Percentiles rank a stretch among this genome's conserved stretches.
These are phyloP conservation scores for Cyclaneusma minus DNA, from an alignment of 2,329 filamentous ascomycete species.

Conservation along the genomic window DNA sequence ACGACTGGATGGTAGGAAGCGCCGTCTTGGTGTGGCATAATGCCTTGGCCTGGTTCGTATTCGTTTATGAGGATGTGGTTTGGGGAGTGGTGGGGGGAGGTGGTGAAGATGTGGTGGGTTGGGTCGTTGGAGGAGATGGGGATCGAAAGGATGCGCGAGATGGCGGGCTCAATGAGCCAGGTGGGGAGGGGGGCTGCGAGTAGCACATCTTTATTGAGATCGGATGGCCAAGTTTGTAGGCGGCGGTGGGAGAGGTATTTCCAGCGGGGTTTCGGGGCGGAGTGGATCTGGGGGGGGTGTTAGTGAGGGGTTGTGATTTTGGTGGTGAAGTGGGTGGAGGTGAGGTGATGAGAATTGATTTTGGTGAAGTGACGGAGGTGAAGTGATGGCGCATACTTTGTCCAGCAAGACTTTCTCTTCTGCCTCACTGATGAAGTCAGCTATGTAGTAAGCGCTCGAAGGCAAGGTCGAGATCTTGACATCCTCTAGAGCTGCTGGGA, in stretches of 20 bases:
- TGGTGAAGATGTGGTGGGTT: slow-evolving; percentile 31
- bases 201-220: slow-evolving; percentile 59
- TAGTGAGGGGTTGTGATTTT: slow-evolving; percentile 43
- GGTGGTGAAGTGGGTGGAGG: slow-evolving; percentile 23
- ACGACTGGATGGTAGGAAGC: slow-evolving; percentile 75
- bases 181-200: slow-evolving; percentile 57
- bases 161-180: slow-evolving; percentile 59
- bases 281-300: slow-evolving; percentile 39
- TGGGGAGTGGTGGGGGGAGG: slow-evolving; percentile 58
- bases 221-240: slow-evolving; percentile 79
- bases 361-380: neutral
- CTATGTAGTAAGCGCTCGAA: slow-evolving; percentile 63
- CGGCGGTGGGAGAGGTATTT: slow-evolving; percentile 76
- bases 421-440: slow-evolving; percentile 62
- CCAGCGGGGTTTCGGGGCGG: slow-evolving; percentile 65
- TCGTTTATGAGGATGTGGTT: slow-evolving; percentile 95
- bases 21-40: slow-evolving; percentile 95
- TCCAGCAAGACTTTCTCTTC: slow-evolving; percentile 59
- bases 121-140: slow-evolving; percentile 19
- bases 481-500: slow-evolving; percentile 34
- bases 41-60: slow-evolving; percentile 77
- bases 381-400: slow-evolving; percentile 35
- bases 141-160: slow-evolving; percentile 42
- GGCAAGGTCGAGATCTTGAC: slow-evolving; percentile 40
- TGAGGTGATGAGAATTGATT: slow-evolving; percentile 3